A percentile compares a stretch with the other conserved stretches of the same genome.
Conservation (phyloP, 1,284 basidiomycete species). For the Ustilago crameri region DNA sequence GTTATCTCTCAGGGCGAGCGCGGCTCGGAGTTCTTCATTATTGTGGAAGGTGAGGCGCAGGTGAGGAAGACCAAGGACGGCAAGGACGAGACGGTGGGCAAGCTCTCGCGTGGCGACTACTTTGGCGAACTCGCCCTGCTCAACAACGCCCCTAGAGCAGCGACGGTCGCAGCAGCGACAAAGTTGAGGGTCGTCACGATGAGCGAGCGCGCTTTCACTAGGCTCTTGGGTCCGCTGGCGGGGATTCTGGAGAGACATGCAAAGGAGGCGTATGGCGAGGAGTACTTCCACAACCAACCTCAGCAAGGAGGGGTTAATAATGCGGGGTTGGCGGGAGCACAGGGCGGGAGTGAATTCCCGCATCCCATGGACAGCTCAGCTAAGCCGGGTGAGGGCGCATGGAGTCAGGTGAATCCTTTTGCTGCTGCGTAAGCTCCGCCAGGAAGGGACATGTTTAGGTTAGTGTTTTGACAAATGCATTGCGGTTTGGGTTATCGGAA, state of each 20-base stretch:
- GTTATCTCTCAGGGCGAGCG: constrained; percentile 92
- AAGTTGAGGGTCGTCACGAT: constrained; percentile 79
- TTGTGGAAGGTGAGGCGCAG: constrained; percentile 89
- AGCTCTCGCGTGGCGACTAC: constrained; percentile 89
- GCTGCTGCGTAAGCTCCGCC: constrained; percentile 31
- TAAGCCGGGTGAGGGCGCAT: constrained; percentile 46
- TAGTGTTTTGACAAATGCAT: too few species aligned
- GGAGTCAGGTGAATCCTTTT: constrained; percentile 43
- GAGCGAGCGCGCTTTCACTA: constrained; percentile 92
- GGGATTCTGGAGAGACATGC: constrained; percentile 89
- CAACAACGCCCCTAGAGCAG: constrained; percentile 86
- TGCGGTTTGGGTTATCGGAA: too few species aligned
- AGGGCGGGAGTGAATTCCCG: constrained; percentile 10
- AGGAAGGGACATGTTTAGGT: too few species aligned
- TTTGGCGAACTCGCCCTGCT: constrained; percentile 92
- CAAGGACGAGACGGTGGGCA: constrained; percentile 73
- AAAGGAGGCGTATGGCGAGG: constrained; percentile 62
- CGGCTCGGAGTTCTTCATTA: constrained; percentile 96
- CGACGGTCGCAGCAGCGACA: constrained; percentile 83
- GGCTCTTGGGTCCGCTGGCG: constrained; percentile 87
- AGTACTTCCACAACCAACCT: constrained; percentile 11
- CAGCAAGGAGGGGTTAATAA: not conserved
- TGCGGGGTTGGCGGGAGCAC: constrained; percentile 6
- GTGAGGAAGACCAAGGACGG: constrained; percentile 80
- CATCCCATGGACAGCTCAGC: constrained; percentile 42